Base-by-base conservation (phyloP, 2,329 filamentous ascomycete genomes). In the Triangularia verruculosa region DNA sequence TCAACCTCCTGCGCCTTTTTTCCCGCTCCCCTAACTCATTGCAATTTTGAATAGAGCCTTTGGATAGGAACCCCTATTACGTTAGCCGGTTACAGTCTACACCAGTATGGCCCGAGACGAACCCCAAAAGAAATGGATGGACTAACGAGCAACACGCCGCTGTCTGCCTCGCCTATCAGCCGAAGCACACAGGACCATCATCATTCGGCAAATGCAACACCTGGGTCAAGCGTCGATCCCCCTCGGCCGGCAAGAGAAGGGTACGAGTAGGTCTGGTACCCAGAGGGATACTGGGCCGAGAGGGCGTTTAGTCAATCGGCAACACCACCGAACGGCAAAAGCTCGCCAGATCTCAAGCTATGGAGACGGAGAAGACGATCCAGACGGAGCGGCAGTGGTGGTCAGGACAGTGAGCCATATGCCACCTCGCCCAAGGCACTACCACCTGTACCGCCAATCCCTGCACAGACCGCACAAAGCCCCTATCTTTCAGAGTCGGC, bases 261-360 rank as follows among this genome's bases (percentile, higher is more conserved):
- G 47, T 78, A 74, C 69, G 85, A 87, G 75, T 87, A 83, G 85
- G 85, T 87, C 24, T 87, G 84, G 85, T 86, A 84, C 70, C 84
- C 85, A 1, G 82, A 80, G 59, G 85, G 85, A 5, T 87, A 85
- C 71, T 87, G 84, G 84, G 85, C 85, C n/a, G 85, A 87, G 72
- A 78, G 85, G n/a, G 76, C 80, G 66, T 67, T 74, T 47, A 63
- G 61, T 6, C 47, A 28, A 11, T 22, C 54, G 4, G 55, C 62
- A 69, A 25, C 61, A 64, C n/a, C 58, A 2, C 27, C 32, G 51
- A 59, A 56, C 30, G 64, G 61, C 57, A 61, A 56, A 32, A 63
- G 61, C 43, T 24, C 34, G 1, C 57, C 57, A 2, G 66, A 68
- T 13, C 52, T 24, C 34, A 67, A 62, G 56, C 28, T 57, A 13